Evolutionary conservation across 345 rosid species (phyloP).

Genomic region (Corymbia maculata): DNA sequence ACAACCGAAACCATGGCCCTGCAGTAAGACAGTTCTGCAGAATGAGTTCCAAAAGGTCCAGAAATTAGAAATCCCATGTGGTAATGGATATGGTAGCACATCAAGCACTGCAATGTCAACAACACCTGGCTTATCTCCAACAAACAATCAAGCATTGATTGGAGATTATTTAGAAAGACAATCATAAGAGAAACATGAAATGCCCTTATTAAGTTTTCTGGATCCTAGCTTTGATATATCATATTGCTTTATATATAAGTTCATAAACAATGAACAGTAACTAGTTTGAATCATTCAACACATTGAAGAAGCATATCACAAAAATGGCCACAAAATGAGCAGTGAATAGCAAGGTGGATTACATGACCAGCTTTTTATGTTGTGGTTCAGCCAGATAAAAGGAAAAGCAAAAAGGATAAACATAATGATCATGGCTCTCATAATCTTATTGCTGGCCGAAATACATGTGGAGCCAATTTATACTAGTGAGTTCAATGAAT

Average conservation of each 20-base stretch:
- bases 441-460: background rate
- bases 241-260: background rate
- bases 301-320: background rate
- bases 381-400: background rate
- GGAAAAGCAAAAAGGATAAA: background rate
- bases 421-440: background rate
- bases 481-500: background rate
- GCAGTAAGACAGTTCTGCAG: constrained; percentile 4
- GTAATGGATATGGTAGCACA: background rate
- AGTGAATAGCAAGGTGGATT: background rate
- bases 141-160: background rate
- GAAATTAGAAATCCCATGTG: background rate
- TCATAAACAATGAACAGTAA: background rate
- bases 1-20: constrained; percentile 91
- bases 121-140: background rate
- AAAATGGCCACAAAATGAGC: background rate
- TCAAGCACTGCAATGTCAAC: background rate
- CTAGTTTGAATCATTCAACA: background rate
- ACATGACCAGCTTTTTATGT: background rate
- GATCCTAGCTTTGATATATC: background rate
- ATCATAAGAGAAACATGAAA: background rate
- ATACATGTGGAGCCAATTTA: background rate
- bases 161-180: background rate
- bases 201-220: background rate
- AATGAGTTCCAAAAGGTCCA: background rate